These are phyloP conservation scores for Immersiporthe knoxdaviesiana DNA, from an alignment of 2,329 filamentous ascomycete species.

Conservation along the genomic window DNA sequence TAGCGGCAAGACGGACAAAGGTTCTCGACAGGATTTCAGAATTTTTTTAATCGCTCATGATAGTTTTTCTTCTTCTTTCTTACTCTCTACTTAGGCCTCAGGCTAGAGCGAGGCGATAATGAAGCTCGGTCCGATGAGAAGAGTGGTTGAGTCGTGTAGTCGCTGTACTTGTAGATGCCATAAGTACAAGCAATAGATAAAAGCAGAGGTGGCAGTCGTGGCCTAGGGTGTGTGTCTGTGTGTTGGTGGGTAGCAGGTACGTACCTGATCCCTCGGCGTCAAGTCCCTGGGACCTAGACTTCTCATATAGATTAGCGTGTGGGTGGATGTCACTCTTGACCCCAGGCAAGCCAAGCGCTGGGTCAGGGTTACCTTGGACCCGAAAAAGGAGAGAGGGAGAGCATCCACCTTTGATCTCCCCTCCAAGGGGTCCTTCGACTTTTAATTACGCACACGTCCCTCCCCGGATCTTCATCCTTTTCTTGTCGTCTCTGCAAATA, in stretches of 20 bases:
- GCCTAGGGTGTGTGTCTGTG: neutral
- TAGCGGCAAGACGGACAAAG: neutral
- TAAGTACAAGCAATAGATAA: neutral
- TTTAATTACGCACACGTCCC: slow-evolving; percentile 14
- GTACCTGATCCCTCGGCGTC: neutral
- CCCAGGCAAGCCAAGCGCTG: neutral
- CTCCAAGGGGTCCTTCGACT: neutral
- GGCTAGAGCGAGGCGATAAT: neutral
- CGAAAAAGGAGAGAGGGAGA: slow-evolving; percentile 10
- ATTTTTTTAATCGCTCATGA: neutral
- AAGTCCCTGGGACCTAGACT: slow-evolving; percentile 2
- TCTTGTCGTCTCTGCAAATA: neutral
- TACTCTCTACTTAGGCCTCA: neutral
- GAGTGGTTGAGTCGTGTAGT: neutral
- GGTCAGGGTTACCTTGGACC: neutral
- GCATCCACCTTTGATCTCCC: slow-evolving; percentile 13
- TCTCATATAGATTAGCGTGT: slow-evolving; percentile 10
- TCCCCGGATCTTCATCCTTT: slow-evolving; percentile 4
- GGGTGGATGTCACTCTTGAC: neutral
- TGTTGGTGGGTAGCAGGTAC: neutral
- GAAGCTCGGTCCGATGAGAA: neutral
- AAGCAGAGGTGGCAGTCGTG: too few species aligned
- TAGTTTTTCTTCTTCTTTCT: neutral
- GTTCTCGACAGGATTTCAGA: neutral
- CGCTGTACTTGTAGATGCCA: neutral